Evolutionary conservation across 225 moss, liverwort and hornwort genomes (phyloP), one percentile per base, ranked within the genome.

Genomic region (Lunularia cruciata): DNA sequence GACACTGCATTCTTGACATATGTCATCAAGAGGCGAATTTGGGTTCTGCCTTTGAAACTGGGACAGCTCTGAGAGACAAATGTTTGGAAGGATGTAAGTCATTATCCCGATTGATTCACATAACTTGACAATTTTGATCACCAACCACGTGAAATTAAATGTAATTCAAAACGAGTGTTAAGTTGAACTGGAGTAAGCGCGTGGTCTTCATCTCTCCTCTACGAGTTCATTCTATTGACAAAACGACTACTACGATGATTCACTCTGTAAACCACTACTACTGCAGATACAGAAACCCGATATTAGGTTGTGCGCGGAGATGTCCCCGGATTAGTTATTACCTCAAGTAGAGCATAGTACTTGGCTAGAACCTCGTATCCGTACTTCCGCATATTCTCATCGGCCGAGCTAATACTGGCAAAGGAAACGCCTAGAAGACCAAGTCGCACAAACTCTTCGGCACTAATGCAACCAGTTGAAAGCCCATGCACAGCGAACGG

Each of bases 1-100:
- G 89, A 81, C 2, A 98, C 85, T 43, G 96, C 79, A 73, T 98
- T 98, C 78, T 88, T 98, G 37, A 98, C 89, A 63, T 87, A 86
- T 56, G 73, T 92, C 82, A 98, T 70, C 57, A 98, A 43, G 62
- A 98, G 79, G 36, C 86, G 90, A 74, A 98, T 91, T 65, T 98
- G 96, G 69, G 79, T 77, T 57, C 75, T 86, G 58, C 90, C 90
- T 81, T 89, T 98, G 61, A 92, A 98, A 59, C 79, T 90, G 28
- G 83, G 87, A 55, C 90, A 85, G 65, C 82, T 89, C 96, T 98
- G 90, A 83, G n/a, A 42, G 32, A 8, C 16, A 67, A 45, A 19
- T 5, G 25, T 37, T 14, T n/a, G n/a, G n/a, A n/a, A n/a, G n/a
- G n/a, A n/a, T n/a, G n/a, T n/a, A n/a, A n/a, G n/a, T n/a, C n/a